Conservation (phyloP, 306 rosid genomes). For the Alnus rubra region DNA sequence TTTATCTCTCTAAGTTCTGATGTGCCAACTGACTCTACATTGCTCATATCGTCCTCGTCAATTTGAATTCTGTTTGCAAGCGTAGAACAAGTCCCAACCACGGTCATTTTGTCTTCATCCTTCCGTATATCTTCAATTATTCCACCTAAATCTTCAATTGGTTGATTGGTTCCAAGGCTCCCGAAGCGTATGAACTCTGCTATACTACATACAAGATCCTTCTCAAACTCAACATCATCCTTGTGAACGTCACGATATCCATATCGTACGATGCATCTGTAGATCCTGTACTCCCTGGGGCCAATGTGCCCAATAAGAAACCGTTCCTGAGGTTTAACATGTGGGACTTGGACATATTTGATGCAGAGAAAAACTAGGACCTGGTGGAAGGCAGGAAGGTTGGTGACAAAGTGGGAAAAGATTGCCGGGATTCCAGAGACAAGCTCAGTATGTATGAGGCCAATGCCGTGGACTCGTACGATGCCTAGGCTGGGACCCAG, state of each 20-base stretch:
- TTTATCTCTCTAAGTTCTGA: constrained; percentile 59
- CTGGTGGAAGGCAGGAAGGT: constrained; percentile 94
- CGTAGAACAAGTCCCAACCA: constrained; percentile 65
- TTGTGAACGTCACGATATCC: constrained; percentile 84
- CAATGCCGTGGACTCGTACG: constrained; percentile 81
- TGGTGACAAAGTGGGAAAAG: constrained; percentile 92
- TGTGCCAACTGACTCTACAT: constrained; percentile 25
- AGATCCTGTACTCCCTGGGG: constrained; percentile 67
- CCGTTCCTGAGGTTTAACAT: constrained; percentile 72
- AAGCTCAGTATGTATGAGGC: constrained; percentile 80
- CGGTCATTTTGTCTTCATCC: constrained; percentile 56
- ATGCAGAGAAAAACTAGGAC: constrained; percentile 93
- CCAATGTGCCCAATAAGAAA: constrained; percentile 82
- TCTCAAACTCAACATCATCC: constrained; percentile 84
- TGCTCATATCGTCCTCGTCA: constrained; percentile 28
- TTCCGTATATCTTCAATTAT: constrained; percentile 34
- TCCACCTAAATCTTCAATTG: constrained; percentile 30
- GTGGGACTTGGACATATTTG: constrained; percentile 84
- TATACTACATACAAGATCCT: constrained; percentile 78
- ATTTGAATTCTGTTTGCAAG: constrained; percentile 47
- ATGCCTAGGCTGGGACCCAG: constrained; percentile 83
- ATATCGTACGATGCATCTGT: constrained; percentile 81
- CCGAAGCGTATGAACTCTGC: constrained; percentile 77
- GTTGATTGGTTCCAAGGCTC: constrained; percentile 10
- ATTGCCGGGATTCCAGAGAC: constrained; percentile 89